Evolutionary conservation across 352 stramenopile genomes (phyloP), one percentile per base, ranked within the genome.

Genomic region (Thalassiosira pacifica): DNA sequence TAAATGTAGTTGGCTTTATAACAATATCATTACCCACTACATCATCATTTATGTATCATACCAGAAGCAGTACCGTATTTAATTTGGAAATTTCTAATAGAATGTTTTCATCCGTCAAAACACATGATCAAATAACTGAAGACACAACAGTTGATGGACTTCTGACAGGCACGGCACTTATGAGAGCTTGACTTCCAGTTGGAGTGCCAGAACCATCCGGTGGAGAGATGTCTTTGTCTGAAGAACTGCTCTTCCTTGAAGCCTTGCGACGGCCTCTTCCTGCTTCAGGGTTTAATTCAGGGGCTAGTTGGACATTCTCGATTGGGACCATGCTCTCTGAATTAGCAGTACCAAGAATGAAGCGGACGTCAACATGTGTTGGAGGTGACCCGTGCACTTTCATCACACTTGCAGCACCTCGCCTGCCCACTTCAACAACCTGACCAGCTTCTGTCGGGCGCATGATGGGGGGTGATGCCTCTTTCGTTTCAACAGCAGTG

Each of bases 281-380:
- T 22, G 27, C 75, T 26, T 77, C 31, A 52, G 80, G 80, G 48
- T 87, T 67, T 66, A 87, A 48, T 42, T 87, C 80, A 60, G 80
- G 80, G 11, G 80, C 80, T 61, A 87, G 66, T 31, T 40, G 37
- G 11, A 87, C 80, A 10, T 53, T 59, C 18, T 67, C 48, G 68
- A 87, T 83, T n/a, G 80, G 80, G n/a, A 87, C 66, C 72, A 76
- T 83, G 42, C 40, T 70, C 22, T 87, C 80, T n/a, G 40, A n/a
- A 29, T 31, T 55, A n/a, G 73, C 37, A 45, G 16, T 40, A 52
- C 73, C 73, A 70, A 87, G 61, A 71, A 87, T 81, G 32, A 79
- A 83, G 8, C 65, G 22, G 18, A 87, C 57, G 70, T 87, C 80
- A n/a, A 87, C 66, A 76, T 87, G 73, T 29, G 73, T 79, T 26